These are phyloP conservation scores for Colletotrichum somersetense DNA, from an alignment of 2,329 filamentous ascomycete genomes.

Conservation along the genomic window DNA sequence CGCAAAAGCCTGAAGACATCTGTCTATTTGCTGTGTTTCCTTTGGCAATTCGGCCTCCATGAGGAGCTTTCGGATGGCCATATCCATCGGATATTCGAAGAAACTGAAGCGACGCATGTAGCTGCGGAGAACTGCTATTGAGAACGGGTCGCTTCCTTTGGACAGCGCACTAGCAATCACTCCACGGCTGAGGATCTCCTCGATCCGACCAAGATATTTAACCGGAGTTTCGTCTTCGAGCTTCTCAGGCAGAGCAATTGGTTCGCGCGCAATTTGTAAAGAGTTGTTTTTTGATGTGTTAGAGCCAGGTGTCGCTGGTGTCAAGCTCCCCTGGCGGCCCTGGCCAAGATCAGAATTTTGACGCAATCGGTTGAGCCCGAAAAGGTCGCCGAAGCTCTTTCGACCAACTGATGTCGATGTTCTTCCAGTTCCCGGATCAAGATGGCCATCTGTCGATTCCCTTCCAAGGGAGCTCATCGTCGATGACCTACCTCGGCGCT, in stretches of 20 bases:
- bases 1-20: conserved; percentile 92
- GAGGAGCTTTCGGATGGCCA: conserved; percentile 93
- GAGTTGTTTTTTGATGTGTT: conserved; percentile 85
- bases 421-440: conserved; percentile 75
- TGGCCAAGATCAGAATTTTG: conserved; percentile 82
- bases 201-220: conserved; percentile 86
- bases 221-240: conserved; percentile 91
- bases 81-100: conserved; percentile 97
- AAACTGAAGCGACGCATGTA: conserved; percentile 97
- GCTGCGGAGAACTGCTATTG: conserved; percentile 84
- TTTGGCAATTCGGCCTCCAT: conserved; percentile 98
- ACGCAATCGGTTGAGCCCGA: conserved; percentile 82
- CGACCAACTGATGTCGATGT: conserved; percentile 91
- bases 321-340: conserved; percentile 75
- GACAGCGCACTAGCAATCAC: conserved; percentile 88
- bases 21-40: conserved; percentile 97
- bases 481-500: conserved; percentile 83
- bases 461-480: conserved; percentile 88
- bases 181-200: conserved; percentile 83
- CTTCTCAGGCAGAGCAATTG: conserved; percentile 79
- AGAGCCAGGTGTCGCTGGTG: conserved; percentile 77
- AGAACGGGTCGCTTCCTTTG: conserved; percentile 88
- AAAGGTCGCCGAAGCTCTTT: conserved; percentile 92
- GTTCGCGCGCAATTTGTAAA: conserved; percentile 80
- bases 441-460: conserved; percentile 77